Evolutionary conservation across 2,329 filamentous ascomycete species (phyloP), one percentile per base, ranked within the genome.

Genomic region (Arthrobotrys iridis): DNA sequence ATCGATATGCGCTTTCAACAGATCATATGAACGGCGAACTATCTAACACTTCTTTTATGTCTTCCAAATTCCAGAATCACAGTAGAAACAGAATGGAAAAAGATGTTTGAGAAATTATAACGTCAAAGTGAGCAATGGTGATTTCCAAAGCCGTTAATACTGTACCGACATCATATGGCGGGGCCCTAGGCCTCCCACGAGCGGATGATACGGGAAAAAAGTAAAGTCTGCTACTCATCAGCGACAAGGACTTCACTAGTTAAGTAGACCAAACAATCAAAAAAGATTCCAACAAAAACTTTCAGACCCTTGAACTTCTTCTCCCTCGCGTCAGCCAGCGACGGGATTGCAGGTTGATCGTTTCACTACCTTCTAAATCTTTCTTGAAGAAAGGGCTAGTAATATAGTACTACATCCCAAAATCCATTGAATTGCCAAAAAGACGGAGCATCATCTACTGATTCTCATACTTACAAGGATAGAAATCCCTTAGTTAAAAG

Each of bases 171-270:
- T 3, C 28, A 55, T 37, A 30, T 37, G 50, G 37, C n/a, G 28
- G 10, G 8, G 7, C 15, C 50, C 30, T 37, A n/a, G n/a, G n/a
- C 37, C 18, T 10, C 8, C 37, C 28, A 55, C 18, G 15, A 4
- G 8, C 10, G 7, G 18, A 37, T 55, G 30, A 18, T 18, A 18
- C 20, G 13, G 20, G 13, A 18, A 59, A 22, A 24, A 43, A 28
- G 8, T 11, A 20, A 6, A 15, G 22, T n/a, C 5, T 22, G 13
- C 10, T 48, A 13, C 40, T 58, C 20, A 8, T 2, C 5, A 30
- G 52, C 15, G 43, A 70, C 55, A 43, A 26, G 33, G 33, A 62
- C 8, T 52, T 62, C 15, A 45, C 65, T 45, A 62, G 35, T 15
- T 26, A 45, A n/a, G 43, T 55, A 26, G n/a, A 11, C 33, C 7